These are phyloP conservation scores for Phialemonium atrogriseum DNA, from an alignment of 2,329 filamentous ascomycete genomes.

Conservation along the genomic window DNA sequence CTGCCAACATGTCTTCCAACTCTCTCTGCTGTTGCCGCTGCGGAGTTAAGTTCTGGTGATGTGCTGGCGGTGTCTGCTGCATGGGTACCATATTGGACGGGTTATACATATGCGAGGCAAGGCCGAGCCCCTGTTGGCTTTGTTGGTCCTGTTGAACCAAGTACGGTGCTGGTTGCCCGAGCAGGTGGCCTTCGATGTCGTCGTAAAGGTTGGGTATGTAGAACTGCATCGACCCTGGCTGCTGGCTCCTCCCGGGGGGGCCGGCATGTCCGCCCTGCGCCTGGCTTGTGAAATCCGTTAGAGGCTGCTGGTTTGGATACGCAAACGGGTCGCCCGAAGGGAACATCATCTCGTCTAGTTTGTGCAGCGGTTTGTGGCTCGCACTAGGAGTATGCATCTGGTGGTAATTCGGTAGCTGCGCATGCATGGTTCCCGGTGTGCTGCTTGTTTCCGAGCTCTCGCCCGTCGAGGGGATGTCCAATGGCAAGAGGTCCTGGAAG, in stretches of 20 bases:
- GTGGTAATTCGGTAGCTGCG: conserved; percentile 17
- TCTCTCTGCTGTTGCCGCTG: conserved; percentile 28
- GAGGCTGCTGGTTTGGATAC: conserved; percentile 64
- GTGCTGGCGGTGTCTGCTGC: conserved; percentile 23
- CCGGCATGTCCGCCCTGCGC: conserved; percentile 17
- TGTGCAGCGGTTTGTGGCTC: conserved; percentile 46
- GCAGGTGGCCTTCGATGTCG: conserved; percentile 65
- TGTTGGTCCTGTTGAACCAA: conserved; percentile 49
- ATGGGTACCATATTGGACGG: conserved; percentile 33
- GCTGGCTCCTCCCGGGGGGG: conserved; percentile 19
- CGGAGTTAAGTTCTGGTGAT: conserved; percentile 20
- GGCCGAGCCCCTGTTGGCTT: conserved; percentile 31
- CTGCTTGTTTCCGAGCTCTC: conserved; percentile 27
- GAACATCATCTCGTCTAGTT: conserved; percentile 74
- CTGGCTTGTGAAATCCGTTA: conserved; percentile 46
- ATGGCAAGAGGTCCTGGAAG: conserved; percentile 34
- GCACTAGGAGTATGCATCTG: conserved; percentile 20
- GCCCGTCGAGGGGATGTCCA: conserved; percentile 35
- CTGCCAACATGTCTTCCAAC: conserved; percentile 42
- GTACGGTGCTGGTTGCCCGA: conserved; percentile 64
- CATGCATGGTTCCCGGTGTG: conserved; percentile 21
- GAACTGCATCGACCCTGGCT: conserved; percentile 32
- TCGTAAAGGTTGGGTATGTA: conserved; percentile 48
- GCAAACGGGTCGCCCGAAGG: conserved; percentile 69
- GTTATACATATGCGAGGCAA: conserved; percentile 35